Conservation (phyloP, 345 rosid genomes). For the Eucalyptus cloeziana region DNA sequence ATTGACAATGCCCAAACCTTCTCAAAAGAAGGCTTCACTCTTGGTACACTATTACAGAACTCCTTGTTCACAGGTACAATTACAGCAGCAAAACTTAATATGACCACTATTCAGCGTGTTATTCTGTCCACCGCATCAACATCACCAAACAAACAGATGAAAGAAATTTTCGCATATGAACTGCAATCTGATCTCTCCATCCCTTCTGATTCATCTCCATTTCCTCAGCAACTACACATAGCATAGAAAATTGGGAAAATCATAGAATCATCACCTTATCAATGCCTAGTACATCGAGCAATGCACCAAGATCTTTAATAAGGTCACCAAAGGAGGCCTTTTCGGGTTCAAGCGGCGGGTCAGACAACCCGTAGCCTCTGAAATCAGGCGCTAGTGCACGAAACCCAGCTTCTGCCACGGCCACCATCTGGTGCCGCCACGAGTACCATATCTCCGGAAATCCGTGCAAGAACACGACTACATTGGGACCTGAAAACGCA, state of each 20-base stretch:
- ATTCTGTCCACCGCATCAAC: neutral
- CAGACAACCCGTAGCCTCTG: conserved; percentile 47
- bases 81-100: neutral
- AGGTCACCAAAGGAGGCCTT: conserved; percentile 17
- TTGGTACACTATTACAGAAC: neutral
- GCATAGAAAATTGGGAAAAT: neutral
- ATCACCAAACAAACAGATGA: neutral
- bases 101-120: neutral
- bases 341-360: conserved; percentile 27
- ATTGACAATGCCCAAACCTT: neutral
- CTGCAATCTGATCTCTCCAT: neutral
- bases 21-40: neutral
- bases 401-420: conserved; percentile 28
- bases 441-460: conserved; percentile 68
- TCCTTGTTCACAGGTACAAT: neutral
- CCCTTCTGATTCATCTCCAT: neutral
- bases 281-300: conserved; percentile 26
- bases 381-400: conserved; percentile 37
- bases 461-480: conserved; percentile 43
- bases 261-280: conserved; percentile 7
- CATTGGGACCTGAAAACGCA: conserved; percentile 8
- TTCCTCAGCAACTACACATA: neutral
- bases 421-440: conserved; percentile 51
- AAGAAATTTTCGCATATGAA: neutral
- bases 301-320: conserved; percentile 16